Evolutionary conservation across 2,329 filamentous ascomycete genomes (phyloP).

Genomic region (Albifimbria verrucaria): DNA sequence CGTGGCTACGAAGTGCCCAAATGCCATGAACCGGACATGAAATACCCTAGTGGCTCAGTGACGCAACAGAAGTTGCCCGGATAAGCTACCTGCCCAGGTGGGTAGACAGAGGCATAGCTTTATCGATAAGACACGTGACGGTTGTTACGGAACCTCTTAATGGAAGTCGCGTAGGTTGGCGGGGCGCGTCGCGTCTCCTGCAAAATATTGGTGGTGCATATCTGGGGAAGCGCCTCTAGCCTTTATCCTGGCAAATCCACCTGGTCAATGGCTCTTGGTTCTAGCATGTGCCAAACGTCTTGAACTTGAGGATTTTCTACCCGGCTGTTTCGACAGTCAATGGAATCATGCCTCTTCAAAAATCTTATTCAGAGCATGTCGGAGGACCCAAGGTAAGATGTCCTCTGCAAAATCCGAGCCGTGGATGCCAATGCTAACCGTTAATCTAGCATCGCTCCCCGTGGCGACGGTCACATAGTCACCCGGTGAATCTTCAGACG

Average conservation of each 20-base stretch:
- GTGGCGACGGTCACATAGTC: conserved; percentile 55
- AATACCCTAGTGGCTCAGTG: conserved; percentile 2
- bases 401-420: too few species aligned
- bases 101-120: conserved; percentile 15
- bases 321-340: not conserved
- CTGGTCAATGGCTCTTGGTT: not conserved
- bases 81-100: conserved; percentile 3
- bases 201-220: not conserved
- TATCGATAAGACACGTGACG: conserved; percentile 27
- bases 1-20: too few species aligned
- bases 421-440: conserved; percentile 4
- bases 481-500: conserved; percentile 37
- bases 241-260: not conserved
- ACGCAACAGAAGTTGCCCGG: conserved; percentile 9
- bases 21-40: too few species aligned
- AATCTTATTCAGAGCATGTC: conserved; percentile 36
- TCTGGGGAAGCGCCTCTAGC: not conserved
- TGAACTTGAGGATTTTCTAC: not conserved
- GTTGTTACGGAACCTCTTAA: not conserved
- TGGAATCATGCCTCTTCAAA: conserved; percentile 35
- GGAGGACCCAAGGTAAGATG: conserved; percentile 28
- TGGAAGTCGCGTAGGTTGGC: conserved; percentile 2
- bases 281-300: not conserved
- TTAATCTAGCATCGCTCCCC: conserved; percentile 33
- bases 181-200: conserved; percentile 10